Conservation (phyloP, 1,139 yeast species). For the Candida albicans region DNA sequence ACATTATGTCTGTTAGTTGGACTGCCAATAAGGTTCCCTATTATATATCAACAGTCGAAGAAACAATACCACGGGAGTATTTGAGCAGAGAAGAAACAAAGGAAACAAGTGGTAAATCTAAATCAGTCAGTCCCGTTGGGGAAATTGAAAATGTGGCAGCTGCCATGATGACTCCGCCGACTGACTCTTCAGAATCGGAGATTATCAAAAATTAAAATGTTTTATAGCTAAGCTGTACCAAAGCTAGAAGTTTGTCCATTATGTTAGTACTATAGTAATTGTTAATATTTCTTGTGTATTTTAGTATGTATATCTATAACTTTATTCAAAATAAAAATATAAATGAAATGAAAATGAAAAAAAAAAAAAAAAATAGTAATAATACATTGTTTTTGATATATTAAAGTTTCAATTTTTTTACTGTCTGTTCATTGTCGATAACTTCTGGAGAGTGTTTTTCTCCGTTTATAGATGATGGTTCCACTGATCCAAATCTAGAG, state of each 20-base stretch:
- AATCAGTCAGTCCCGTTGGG: slow-evolving; percentile 6
- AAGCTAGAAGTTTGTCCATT: too few relatives aligned
- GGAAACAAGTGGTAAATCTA: slow-evolving; percentile 8
- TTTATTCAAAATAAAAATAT: not conserved
- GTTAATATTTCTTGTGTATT: not conserved
- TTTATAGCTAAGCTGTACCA: not conserved
- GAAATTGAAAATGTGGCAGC: not conserved
- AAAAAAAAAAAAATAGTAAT: not conserved
- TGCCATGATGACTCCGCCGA: slow-evolving; percentile 8
- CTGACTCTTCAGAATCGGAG: slow-evolving; percentile 6
- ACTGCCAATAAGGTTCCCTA: slow-evolving; percentile 83
- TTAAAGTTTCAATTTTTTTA: slow-evolving; percentile 1
- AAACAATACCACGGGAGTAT: slow-evolving; percentile 32
- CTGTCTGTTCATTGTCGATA: not conserved
- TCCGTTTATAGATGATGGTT: slow-evolving; percentile 22
- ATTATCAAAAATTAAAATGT: not conserved
- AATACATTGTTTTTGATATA: too few relatives aligned
- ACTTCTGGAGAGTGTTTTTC: slow-evolving; percentile 6
- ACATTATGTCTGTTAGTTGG: slow-evolving; percentile 80
- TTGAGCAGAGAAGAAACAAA: slow-evolving; percentile 15
- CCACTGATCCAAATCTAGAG: slow-evolving; percentile 37
- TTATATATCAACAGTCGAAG: slow-evolving; percentile 71
- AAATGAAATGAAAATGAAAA: not conserved
- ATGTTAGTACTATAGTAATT: too few relatives aligned
- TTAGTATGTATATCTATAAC: not conserved